phyloP scores from a whole-genome alignment of 805 yeast genomes.

The Lachancea thermotolerans region DNA sequence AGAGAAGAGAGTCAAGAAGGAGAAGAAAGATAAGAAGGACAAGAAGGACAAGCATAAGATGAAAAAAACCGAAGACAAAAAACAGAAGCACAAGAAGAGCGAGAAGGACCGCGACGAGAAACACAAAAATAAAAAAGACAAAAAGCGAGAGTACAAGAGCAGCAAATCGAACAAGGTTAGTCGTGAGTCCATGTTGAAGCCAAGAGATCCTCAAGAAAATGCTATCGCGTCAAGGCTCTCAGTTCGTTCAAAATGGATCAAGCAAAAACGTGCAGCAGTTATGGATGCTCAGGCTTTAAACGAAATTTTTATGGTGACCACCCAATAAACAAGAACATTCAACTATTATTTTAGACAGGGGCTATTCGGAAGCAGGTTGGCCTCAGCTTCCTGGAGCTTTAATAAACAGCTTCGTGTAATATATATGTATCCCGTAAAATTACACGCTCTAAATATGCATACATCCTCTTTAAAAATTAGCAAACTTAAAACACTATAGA shows the following conservation, averaged over 20 bases:
- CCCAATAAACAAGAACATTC: slow-evolving; percentile 9
- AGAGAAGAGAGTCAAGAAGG: slow-evolving; percentile 11
- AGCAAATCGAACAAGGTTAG: slow-evolving; percentile 19
- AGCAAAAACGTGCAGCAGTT: slow-evolving; percentile 85
- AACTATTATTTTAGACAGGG: too few species aligned
- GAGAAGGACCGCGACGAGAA: slow-evolving; percentile 28
- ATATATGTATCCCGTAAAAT: background rate
- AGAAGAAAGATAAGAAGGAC: slow-evolving; percentile 8
- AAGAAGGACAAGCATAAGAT: slow-evolving; percentile 21
- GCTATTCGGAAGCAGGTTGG: too few species aligned
- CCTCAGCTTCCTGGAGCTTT: too few species aligned
- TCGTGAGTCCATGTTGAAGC: slow-evolving; percentile 38
- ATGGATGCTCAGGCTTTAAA: slow-evolving; percentile 83
- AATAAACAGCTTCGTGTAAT: too few species aligned
- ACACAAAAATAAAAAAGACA: slow-evolving; percentile 26
- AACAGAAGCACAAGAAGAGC: slow-evolving; percentile 28
- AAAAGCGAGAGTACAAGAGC: slow-evolving; percentile 10
- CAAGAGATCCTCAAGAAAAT: slow-evolving; percentile 26
- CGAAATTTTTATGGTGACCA: slow-evolving; percentile 85
- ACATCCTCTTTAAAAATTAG: background rate
- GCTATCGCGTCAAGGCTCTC: slow-evolving; percentile 53
- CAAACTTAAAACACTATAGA: slow-evolving; percentile 28
- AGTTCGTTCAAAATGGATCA: slow-evolving; percentile 80
- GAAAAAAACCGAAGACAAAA: slow-evolving; percentile 25
- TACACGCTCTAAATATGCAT: background rate